phyloP scores from a whole-genome alignment of 164 flowering plant genomes.

The Aristolochia californica region DNA sequence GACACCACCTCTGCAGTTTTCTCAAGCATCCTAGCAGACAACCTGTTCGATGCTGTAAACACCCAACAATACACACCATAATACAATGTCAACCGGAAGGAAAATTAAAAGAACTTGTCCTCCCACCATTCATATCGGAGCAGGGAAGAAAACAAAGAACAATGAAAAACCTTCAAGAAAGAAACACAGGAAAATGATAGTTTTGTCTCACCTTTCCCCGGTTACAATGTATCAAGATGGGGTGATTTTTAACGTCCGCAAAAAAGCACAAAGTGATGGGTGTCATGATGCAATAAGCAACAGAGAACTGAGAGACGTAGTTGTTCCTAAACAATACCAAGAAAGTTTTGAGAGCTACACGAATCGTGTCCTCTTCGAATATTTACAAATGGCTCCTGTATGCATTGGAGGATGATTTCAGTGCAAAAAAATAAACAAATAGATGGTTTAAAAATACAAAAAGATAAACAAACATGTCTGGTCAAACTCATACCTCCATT shows the following conservation, averaged over 20 bases:
- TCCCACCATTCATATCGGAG: too few species aligned
- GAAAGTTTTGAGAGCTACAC: slow-evolving; percentile 64
- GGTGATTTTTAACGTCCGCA: slow-evolving; percentile 58
- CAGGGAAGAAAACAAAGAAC: too few species aligned
- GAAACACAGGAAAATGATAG: too few species aligned
- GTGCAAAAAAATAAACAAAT: background rate
- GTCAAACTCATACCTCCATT: too few species aligned
- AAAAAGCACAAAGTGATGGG: background rate
- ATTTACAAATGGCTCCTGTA: slow-evolving; percentile 75
- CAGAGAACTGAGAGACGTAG: background rate
- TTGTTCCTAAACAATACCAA: slow-evolving; percentile 30
- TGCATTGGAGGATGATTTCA: slow-evolving; percentile 4
- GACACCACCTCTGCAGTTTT: slow-evolving; percentile 70
- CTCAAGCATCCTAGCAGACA: slow-evolving; percentile 73
- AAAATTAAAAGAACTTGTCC: background rate
- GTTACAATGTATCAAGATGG: slow-evolving; percentile 70
- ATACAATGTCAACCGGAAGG: background rate
- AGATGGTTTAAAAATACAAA: background rate
- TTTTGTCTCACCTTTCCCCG: slow-evolving; percentile 89
- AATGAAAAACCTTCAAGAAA: too few species aligned
- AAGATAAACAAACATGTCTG: too few species aligned
- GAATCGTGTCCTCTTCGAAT: slow-evolving; percentile 59
- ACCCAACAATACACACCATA: background rate
- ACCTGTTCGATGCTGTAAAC: slow-evolving; percentile 79
- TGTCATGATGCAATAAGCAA: background rate